phyloP scores from a whole-genome alignment of 1,139 yeast genomes.

The Hansenula lynferdii region DNA sequence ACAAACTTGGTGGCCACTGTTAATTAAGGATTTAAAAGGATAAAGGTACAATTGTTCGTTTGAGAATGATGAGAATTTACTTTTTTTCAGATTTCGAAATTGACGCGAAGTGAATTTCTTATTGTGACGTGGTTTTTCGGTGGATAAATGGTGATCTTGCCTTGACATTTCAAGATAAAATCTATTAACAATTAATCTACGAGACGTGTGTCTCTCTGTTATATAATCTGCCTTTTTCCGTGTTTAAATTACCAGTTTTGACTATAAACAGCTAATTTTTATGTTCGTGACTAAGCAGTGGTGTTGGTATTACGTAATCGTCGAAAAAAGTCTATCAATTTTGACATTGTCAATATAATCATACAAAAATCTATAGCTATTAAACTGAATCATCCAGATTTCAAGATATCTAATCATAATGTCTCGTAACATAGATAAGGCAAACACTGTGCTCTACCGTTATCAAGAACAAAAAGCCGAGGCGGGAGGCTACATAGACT shows the following conservation, averaged over 20 bases:
- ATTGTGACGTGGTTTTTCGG: no score
- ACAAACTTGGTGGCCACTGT: no score
- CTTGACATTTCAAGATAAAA: no score
- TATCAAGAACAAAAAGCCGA: constrained; percentile 58
- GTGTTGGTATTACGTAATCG: neutral
- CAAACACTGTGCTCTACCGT: constrained; percentile 65
- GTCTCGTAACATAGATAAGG: constrained; percentile 76
- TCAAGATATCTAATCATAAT: constrained; percentile 27
- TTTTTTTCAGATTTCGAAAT: neutral
- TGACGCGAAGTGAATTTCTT: no score
- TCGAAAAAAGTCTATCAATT: neutral
- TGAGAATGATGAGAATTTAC: neutral
- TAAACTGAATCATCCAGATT: neutral
- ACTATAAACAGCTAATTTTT: no score
- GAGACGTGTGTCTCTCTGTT: no score
- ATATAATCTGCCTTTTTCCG: no score
- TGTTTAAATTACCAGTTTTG: no score
- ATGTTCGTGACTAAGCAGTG: constrained; percentile 1
- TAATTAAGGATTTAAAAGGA: no score
- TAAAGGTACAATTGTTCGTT: neutral
- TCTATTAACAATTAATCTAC: no score
- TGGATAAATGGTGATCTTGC: no score
- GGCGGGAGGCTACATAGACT: constrained; percentile 58
- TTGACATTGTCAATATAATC: neutral
- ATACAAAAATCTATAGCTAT: no score